Evolutionary conservation across 257 asterid genomes (phyloP).

Genomic region (Agastache rugosa): DNA sequence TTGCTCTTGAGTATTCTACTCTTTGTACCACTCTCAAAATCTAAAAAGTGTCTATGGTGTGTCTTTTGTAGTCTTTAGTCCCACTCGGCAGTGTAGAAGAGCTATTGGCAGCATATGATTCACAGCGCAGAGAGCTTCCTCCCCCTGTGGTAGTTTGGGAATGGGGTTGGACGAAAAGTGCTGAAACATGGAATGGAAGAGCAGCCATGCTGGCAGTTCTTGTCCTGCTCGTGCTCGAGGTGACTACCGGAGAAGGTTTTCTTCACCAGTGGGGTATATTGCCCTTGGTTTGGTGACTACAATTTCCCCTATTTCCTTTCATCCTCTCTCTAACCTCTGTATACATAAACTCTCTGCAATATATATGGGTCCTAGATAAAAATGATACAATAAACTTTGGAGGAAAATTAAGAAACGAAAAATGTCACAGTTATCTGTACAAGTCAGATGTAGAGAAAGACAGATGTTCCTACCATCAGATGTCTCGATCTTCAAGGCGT

Average conservation of each 20-base stretch:
- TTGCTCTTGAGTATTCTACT: constrained; percentile 10
- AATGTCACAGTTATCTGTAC: constrained; percentile 16
- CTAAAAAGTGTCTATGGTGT: constrained; percentile 12
- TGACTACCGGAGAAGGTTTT: constrained; percentile 94
- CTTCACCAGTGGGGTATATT: constrained; percentile 94
- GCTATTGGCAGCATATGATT: constrained; percentile 91
- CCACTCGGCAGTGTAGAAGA: constrained; percentile 99
- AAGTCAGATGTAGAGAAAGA: constrained; percentile 19
- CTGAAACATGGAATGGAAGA: constrained; percentile 99
- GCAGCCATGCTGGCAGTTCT: constrained; percentile 98
- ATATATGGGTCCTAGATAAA: constrained; percentile 30
- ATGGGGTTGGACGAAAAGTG: constrained; percentile 99
- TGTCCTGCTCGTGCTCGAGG: constrained; percentile 80
- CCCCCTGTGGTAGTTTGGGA: constrained; percentile 94
- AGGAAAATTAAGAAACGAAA: constrained; percentile 33
- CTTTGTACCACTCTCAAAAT: constrained; percentile 20
- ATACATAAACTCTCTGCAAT: constrained; percentile 26
- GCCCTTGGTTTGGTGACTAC: constrained; percentile 62
- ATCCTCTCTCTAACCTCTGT: constrained; percentile 12
- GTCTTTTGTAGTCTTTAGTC: constrained; percentile 77
- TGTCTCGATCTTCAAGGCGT: background rate
- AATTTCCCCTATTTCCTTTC: background rate
- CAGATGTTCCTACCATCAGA: background rate
- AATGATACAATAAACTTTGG: constrained; percentile 21
- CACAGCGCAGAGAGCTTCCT: constrained; percentile 95